phyloP scores from a whole-genome alignment of 371 early-diverging fungal genomes.

The Apophysomyces trapeziformis region DNA sequence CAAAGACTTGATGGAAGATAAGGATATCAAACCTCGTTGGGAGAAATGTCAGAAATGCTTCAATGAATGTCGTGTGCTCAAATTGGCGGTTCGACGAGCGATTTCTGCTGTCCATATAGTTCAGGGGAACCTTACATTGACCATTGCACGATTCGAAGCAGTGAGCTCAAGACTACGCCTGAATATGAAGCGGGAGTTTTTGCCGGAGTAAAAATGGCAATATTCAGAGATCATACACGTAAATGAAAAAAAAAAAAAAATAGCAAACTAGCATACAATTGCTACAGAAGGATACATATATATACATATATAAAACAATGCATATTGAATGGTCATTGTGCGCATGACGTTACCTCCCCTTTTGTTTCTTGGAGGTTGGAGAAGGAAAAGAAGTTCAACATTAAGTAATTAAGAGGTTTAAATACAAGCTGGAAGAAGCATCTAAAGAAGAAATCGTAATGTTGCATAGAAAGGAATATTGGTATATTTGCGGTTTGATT shows the following conservation, averaged over 20 bases:
- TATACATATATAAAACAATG: too few relatives aligned
- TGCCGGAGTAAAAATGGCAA: conserved; percentile 27
- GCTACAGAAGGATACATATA: too few relatives aligned
- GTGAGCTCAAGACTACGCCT: conserved; percentile 48
- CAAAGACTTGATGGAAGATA: conserved; percentile 21
- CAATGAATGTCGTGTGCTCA: conserved; percentile 19
- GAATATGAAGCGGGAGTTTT: conserved; percentile 51
- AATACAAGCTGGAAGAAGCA: too few relatives aligned
- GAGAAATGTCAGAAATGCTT: conserved; percentile 23
- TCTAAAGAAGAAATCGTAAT: too few relatives aligned
- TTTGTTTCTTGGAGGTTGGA: too few relatives aligned
- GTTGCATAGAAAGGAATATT: too few relatives aligned
- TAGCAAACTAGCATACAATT: not conserved
- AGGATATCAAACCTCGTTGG: conserved; percentile 15
- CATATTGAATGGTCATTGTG: too few relatives aligned
- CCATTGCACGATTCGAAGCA: conserved; percentile 47
- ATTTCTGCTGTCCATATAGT: conserved; percentile 41
- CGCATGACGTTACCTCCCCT: too few relatives aligned
- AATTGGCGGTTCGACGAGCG: conserved; percentile 30
- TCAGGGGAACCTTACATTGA: conserved; percentile 31
- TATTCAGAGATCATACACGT: not conserved
- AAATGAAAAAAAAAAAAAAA: conserved; percentile 9
- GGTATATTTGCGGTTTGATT: too few relatives aligned
- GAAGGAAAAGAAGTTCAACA: too few relatives aligned
- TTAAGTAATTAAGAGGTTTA: too few relatives aligned